These are phyloP conservation scores for Backusella circina DNA, from an alignment of 192 early-diverging fungal species.

Conservation along the genomic window DNA sequence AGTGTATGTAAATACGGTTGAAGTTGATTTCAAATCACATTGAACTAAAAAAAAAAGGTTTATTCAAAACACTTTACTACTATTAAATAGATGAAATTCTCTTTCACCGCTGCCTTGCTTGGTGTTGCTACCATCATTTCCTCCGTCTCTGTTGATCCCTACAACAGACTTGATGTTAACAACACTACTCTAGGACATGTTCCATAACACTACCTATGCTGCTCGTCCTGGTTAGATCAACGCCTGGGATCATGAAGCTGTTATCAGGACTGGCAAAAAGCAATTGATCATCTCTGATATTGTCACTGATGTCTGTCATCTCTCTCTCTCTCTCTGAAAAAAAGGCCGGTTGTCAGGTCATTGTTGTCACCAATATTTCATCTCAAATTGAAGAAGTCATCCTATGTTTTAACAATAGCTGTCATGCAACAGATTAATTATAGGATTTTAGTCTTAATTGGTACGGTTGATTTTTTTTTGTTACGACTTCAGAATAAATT, in stretches of 20 bases:
- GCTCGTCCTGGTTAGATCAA: constrained; percentile 31
- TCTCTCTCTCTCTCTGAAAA: constrained; percentile 31
- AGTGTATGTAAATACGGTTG: too few relatives aligned
- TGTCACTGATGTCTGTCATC: constrained; percentile 34
- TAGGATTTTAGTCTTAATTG: too few relatives aligned
- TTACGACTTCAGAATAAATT: too few relatives aligned
- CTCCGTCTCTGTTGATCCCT: neutral
- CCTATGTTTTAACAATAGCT: too few relatives aligned
- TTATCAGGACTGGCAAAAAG: constrained; percentile 27
- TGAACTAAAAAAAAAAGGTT: too few relatives aligned
- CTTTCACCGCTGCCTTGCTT: neutral
- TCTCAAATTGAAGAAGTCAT: too few relatives aligned
- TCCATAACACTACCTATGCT: constrained; percentile 20
- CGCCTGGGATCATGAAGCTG: constrained; percentile 31
- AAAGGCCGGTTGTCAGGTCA: constrained; percentile 28
- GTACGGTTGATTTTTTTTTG: too few relatives aligned
- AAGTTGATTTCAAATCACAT: too few relatives aligned
- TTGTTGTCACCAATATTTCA: constrained; percentile 30
- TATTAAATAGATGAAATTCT: neutral
- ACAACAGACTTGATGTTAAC: constrained; percentile 19
- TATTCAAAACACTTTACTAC: too few relatives aligned
- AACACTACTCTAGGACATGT: constrained; percentile 18
- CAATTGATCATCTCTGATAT: constrained; percentile 30
- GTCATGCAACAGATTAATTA: too few relatives aligned
- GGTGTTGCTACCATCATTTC: neutral